A percentile compares a stretch with the other conserved stretches of the same genome.
Conservation (phyloP, 2,329 filamentous ascomycete genomes). For the Ophiostoma populinum region DNA sequence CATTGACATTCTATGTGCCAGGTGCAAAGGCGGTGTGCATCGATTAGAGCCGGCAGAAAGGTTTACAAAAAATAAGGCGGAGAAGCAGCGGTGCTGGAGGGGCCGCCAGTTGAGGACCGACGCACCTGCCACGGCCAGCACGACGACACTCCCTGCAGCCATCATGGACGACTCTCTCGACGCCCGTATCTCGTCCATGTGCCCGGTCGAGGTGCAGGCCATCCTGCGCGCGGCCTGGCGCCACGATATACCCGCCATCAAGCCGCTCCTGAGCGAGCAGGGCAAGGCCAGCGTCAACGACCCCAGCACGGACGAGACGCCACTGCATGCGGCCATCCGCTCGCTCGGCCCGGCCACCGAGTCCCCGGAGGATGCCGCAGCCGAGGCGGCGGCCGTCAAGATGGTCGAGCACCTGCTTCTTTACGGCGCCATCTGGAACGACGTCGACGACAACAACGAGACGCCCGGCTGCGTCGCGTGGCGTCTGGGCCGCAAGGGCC, state of each 20-base stretch:
- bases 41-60: no score
- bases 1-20: no score
- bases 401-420: constrained; percentile 64
- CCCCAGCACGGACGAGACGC: constrained; percentile 67
- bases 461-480: constrained; percentile 79
- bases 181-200: constrained; percentile 34
- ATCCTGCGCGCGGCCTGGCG: constrained; percentile 38
- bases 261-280: constrained; percentile 47
- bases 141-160: constrained; percentile 11
- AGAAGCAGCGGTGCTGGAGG: no score
- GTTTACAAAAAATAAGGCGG: no score
- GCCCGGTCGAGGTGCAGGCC: constrained; percentile 31
- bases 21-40: no score
- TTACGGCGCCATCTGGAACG: constrained; percentile 94
- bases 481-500: constrained; percentile 44
- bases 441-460: constrained; percentile 70
- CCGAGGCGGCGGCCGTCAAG: constrained; percentile 22
- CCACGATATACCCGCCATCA: constrained; percentile 48
- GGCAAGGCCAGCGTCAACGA: constrained; percentile 63
- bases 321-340: constrained; percentile 81
- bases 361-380: background rate
- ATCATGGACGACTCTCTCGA: constrained; percentile 30
- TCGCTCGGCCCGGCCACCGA: constrained; percentile 17
- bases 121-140: no score
- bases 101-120: no score